Base-by-base conservation (phyloP, 2,329 filamentous ascomycete species). In the Fusarium fujikuroi region DNA sequence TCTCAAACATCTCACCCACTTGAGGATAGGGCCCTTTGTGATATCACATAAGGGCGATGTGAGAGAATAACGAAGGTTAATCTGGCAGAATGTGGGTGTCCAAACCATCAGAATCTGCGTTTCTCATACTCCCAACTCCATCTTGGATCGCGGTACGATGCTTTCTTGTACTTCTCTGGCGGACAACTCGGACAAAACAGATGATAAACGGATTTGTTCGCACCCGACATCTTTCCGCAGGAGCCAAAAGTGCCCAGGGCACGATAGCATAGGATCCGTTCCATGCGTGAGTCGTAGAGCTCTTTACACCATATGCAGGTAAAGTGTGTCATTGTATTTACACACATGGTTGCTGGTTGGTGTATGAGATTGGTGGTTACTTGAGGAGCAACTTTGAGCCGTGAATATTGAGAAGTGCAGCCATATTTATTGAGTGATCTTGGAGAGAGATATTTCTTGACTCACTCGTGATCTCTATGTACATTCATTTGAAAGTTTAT, bases 81-180 rank as follows among this genome's bases (percentile, higher is more conserved):
- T 0, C 4, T 49, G 15, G 46, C 16, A n/a, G 3, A 32, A n/a
- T 4, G 3, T 2, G 5, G 3, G 15, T 9, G 15, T 1, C 15
- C 15, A 12, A 5, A 21, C 7, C 7, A 23, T n/a, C 21, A 18
- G 5, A 32, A 50, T n/a, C n/a, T 5, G 11, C n/a, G 47, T 19
- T 34, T 34, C 19, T 46, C 44, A 21, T 16, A 39, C 34, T 18
- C 15, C 36, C 34, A 53, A 18, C 25, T 28, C 50, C 50, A 39
- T 12, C 14, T 39, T n/a, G 34, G 23, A 9, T 53, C 34, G 0
- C 50, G 50, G 23, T 53, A 25, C 2, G 34, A n/a, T 11, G 9
- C 34, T 18, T 25, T 39, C 19, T 14, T 53, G 19, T 9, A 53
- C 23, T 53, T 28, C 19, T 53, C 34, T 21, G 50, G 16, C 3